Base-by-base conservation (phyloP, 1,284 basidiomycete species). In the Trametes sp. region DNA sequence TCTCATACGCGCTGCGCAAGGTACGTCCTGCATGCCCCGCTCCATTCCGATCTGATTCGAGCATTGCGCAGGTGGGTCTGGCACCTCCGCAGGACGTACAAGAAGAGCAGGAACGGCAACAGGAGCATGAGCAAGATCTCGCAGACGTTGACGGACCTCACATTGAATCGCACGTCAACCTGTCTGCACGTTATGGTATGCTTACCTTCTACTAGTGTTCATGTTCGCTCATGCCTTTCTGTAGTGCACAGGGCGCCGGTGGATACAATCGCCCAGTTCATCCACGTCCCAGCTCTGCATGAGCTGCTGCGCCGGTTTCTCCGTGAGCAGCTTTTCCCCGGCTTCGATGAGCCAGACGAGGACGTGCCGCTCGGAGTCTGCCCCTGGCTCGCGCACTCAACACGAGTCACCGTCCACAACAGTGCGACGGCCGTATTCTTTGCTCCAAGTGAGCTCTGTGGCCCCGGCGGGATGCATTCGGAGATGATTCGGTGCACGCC, bases 381-480 rank as follows among this genome's bases (percentile, higher is more conserved):
- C 14, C 69, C 65, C 1, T 24, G 14, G 0, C 48, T 70, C 11
- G 2, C 26, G 4, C 36, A 26, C 0, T 8, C 19, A 8, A 41
- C 31, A 7, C 26, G 31, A 0, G 23, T 69, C 6, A 3, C 31
- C 4, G 26, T 68, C 0, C 66, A 57, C 8, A 41, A 48, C 8
- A 70, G 69, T 1, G 68, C 69, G 0, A 36, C 54, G 0, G 64
- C 69, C 0, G 52, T 41, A 1, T 74, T 63, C 50, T 71, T 69
- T 54, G 73, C 75, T 14, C 74, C 73, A 2, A 74, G 74, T 50
- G 74, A 76, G 23, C 46, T 41, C 2, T 67, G 58, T 29, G 72
- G 72, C 0, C 23, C 59, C 7, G 54, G 59, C 5, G 70, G 74
- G 1, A 73, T 76, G 75, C 66, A 64, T 16, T 59, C 41, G 0